Evolutionary conservation across 2,329 filamentous ascomycete genomes (phyloP), one percentile per base, ranked within the genome.

Genomic region (Fusarium nurragi): DNA sequence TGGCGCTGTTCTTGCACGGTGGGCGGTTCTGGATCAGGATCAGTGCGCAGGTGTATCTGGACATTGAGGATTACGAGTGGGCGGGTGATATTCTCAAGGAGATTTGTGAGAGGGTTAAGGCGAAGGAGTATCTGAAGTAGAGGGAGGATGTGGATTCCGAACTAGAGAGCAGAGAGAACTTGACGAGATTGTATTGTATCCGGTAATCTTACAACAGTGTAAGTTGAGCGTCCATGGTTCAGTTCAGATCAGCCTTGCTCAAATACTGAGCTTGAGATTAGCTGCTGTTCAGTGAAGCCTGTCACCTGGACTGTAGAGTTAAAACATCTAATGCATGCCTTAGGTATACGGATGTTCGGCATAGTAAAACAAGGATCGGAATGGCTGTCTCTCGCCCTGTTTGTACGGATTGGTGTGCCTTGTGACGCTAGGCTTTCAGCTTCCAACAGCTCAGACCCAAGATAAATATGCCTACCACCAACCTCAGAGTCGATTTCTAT

Each of bases 11-110:
- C 55, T 76, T 83, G 10, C 87, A 93, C 66, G 82, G 78, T 0
- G 84, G 83, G 0, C 81, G 82, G 50, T 85, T 89, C 74, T 97
- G 90, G 90, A 81, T 84, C 0, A 81, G 94, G 45, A 72, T 97
- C 44, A 93, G 90, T 73, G 92, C 86, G 14, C 93, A 97, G 81
- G 84, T 95, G 0, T 98, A 95, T 74, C 77, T 97, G n/a, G 92
- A 92, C 23, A 74, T 89, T 65, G 82, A 82, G 13, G 93, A 97
- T 76, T 97, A 95, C 72, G 86, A 90, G 73, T 91, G 86, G 85
- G 83, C 84, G 5, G 91, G 83, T 0, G 73, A 80, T 47, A 79
- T 84, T 10, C 75, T 95, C 70, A 84, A 85, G 73, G 76, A 79
- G 34, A 41, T 86, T 14, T 79, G 77, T 54, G 73, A 76, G 48